phyloP scores from a whole-genome alignment of 805 yeast species.

The Maudiozyma serrabonitensis region DNA sequence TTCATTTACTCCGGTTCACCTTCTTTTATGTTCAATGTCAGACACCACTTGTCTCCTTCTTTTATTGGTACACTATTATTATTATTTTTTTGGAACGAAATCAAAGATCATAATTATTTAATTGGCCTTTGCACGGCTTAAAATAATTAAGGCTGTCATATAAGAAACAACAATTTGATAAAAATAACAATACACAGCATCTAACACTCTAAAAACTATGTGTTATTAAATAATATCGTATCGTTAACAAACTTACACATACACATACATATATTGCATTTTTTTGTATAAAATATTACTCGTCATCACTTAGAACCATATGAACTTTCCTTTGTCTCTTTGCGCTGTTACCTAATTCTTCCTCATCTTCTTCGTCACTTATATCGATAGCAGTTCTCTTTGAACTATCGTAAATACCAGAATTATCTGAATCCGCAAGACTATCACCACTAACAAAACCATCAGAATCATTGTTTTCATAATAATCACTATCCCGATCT shows the following conservation, averaged over 20 bases:
- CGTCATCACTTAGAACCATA: conserved; percentile 24
- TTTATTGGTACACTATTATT: no score
- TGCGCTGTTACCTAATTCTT: conserved; percentile 26
- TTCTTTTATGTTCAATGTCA: no score
- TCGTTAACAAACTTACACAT: background rate
- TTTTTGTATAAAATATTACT: conserved; percentile 1
- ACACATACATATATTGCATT: no score
- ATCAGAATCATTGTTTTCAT: conserved; percentile 23
- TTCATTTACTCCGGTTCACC: no score
- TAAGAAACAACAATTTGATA: background rate
- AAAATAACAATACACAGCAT: background rate
- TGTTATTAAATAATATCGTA: background rate
- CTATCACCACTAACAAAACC: conserved; percentile 28
- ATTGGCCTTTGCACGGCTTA: no score
- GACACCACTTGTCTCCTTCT: no score
- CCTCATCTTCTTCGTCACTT: conserved; percentile 8
- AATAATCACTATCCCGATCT: conserved; percentile 21
- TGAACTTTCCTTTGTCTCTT: conserved; percentile 14
- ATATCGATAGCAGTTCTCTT: conserved; percentile 8
- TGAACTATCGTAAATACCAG: conserved; percentile 15
- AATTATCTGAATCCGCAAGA: conserved; percentile 13
- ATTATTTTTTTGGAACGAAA: no score
- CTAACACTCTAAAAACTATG: no score
- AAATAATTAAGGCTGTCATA: no score
- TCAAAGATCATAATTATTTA: no score